Base-by-base conservation (phyloP, 2,329 filamentous ascomycete genomes). In the Tolypocladium tropicale region DNA sequence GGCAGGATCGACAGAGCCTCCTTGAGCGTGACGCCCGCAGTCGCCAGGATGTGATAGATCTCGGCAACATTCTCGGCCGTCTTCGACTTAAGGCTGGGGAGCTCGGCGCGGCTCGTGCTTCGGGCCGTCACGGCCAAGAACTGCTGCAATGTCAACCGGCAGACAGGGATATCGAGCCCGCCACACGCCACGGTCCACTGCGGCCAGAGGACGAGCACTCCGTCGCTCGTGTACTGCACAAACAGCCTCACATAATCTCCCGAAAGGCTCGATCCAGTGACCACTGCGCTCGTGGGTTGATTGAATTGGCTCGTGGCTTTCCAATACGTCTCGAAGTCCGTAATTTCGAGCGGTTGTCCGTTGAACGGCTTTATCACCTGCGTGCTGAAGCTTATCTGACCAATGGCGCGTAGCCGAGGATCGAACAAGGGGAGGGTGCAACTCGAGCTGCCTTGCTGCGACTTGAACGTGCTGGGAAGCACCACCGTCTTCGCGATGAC, bases 311-410 rank as follows among this genome's bases (percentile, higher is more conserved):
- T 96, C 1, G 94, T 99, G 0, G 93, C 93, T 72, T 97, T 99
- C 94, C 94, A 99, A 72, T 99, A 99, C 0, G 94, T 97, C 60
- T 95, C 94, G 64, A 97, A 99, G 67, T 97, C 92, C 1, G 94
- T 95, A 58, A 99, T 96, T 70, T 99, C 94, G 25, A 99, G 77
- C 4, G 94, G 91, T 58, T 91, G 88, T 9, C 94, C 93, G 60
- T 86, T 84, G 74, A 97, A 99, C 0, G 94, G 94, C 67, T 96
- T 96, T 69, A 99, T 95, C 30, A 97, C 90, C 68, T 97, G 92
- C 55, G 90, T 95, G 61, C 89, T 89, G 76, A 99, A 99, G 60
- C 85, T 90, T 62, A 97, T 90, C 65, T 95, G 89, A 6, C 94
- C 94, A 65, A 99, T 96, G 10, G 91, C 89, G 50, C 93, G 84